Base-by-base conservation (phyloP, 2,329 filamentous ascomycete genomes). In the Ascochyta pisi region DNA sequence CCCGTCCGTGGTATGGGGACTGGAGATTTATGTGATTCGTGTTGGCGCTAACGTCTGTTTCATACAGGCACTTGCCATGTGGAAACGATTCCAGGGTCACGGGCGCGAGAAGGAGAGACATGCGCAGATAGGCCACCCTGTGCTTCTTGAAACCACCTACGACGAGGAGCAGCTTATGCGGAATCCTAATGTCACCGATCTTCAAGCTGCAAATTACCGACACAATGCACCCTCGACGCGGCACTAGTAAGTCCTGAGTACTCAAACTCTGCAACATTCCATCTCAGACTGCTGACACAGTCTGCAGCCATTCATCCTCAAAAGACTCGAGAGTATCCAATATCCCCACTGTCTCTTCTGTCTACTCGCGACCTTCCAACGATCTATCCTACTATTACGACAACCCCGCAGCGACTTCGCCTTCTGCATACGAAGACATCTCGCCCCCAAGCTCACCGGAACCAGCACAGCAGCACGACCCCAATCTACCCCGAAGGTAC, bases 301-400 rank as follows among this genome's bases (percentile, higher is more conserved):
- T 23, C 19, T 63, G 55, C 54, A 66, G 69, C 44, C 50, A 62
- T 37, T 59, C 65, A 24, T 62, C 69, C n/a, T 67, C 66, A 13
- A 54, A 61, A 23, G 63, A 67, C 37, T 67, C 69, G 34, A 65
- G 63, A 49, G 57, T 58, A 2, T 71, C 71, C 8, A 65, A 70
- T 54, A 64, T 66, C 8, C 67, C 68, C 7, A 71, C 72, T 34
- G 65, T 69, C 22, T 88, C 87, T 29, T 89, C 88, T 15, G 63
- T 86, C 42, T 89, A 89, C 70, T 86, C 86, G 41, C 81, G 84
- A 69, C 81, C 78, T 40, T 84, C 80, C 57, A 80, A 81, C 13
- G 62, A 66, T 24, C 22, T 60, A 22, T 51, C 53, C 35, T 63
- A 70, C 46, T 63, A 58, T 49, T 61, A 66, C 56, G 57, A 68